Evolutionary conservation across 306 rosid genomes (phyloP).

Genomic region (Arachis hypogaea): DNA sequence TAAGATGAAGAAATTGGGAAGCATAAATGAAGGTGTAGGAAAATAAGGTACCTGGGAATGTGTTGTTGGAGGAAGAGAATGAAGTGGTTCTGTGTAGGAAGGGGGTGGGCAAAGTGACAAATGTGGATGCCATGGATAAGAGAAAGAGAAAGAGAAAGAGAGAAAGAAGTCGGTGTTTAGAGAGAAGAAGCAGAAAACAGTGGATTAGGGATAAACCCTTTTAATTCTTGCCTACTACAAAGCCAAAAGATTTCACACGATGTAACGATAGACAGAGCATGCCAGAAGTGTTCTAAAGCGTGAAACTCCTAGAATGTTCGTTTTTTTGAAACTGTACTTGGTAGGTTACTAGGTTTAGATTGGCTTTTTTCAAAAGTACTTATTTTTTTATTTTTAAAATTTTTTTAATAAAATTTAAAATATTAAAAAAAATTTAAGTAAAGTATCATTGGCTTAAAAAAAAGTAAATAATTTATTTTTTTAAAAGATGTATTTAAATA

Average conservation of each 20-base stretch:
- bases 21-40: background rate
- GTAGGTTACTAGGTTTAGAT: no score
- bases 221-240: background rate
- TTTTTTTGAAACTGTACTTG: no score
- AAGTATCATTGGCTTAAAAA: no score
- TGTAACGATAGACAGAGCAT: background rate
- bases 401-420: no score
- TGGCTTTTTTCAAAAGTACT: no score
- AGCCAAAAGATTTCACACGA: background rate
- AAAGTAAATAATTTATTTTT: no score
- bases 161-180: background rate
- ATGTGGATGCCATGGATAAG: slow-evolving; percentile 77
- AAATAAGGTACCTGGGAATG: slow-evolving; percentile 46
- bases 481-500: no score
- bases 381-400: no score
- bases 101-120: slow-evolving; percentile 61
- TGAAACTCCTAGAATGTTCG: background rate
- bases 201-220: slow-evolving; percentile 23
- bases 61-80: slow-evolving; percentile 49
- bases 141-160: background rate
- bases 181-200: background rate
- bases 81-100: slow-evolving; percentile 48
- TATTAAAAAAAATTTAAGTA: no score
- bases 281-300: background rate
- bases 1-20: slow-evolving; percentile 10